Evolutionary conservation across 331 rosid species (phyloP).

Genomic region (Dryas integrifolia): DNA sequence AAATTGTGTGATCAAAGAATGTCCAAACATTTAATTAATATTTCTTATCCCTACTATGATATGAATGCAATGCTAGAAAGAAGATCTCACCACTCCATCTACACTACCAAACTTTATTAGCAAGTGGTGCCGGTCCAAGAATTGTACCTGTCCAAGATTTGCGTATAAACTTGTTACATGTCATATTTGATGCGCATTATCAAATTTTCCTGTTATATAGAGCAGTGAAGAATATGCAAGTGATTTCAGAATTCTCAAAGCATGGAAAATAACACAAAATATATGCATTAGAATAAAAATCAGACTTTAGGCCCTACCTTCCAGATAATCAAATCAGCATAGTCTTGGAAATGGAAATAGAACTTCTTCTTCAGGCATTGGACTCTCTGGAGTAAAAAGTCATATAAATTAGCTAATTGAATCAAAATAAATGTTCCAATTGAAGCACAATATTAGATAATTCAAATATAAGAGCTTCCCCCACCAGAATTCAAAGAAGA

Average conservation of each 20-base stretch:
- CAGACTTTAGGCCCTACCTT: slow-evolving; percentile 56
- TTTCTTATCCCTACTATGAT: slow-evolving; percentile 2
- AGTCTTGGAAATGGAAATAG: slow-evolving; percentile 94
- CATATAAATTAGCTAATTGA: slow-evolving; percentile 23
- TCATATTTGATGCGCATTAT: slow-evolving; percentile 27
- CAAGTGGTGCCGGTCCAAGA: slow-evolving; percentile 94
- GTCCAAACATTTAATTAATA: neutral
- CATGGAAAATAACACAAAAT: slow-evolving; percentile 15
- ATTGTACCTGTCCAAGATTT: slow-evolving; percentile 82
- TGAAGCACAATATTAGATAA: too few relatives aligned
- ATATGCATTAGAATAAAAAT: slow-evolving; percentile 8
- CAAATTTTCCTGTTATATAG: slow-evolving; percentile 11
- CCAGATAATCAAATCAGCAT: slow-evolving; percentile 82
- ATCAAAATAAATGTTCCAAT: neutral
- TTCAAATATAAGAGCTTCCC: neutral
- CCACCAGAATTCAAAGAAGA: neutral
- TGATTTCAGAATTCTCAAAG: slow-evolving; percentile 15
- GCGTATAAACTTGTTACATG: slow-evolving; percentile 43
- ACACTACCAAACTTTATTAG: slow-evolving; percentile 96
- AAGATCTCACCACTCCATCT: slow-evolving; percentile 86
- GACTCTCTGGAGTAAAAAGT: slow-evolving; percentile 61
- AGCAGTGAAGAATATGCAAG: slow-evolving; percentile 29
- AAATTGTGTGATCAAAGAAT: neutral
- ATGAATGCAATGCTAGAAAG: slow-evolving; percentile 16
- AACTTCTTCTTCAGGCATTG: slow-evolving; percentile 77